Evolutionary conservation across 1,284 basidiomycete species (phyloP).

Genomic region (Leccinum fallax): DNA sequence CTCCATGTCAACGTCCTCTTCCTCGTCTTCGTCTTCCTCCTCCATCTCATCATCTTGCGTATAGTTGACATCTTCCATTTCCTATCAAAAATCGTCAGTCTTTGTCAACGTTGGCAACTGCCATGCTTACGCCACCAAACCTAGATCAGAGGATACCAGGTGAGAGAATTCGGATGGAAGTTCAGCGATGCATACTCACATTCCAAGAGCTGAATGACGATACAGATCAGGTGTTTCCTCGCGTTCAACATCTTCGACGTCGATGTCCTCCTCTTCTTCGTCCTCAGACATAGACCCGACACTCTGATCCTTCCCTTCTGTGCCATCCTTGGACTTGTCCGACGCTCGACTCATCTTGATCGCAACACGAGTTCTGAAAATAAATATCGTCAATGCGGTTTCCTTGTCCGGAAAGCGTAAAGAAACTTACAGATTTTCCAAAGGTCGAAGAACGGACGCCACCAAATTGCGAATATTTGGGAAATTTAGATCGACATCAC

Average conservation of each 20-base stretch:
- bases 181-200: conserved; percentile 55
- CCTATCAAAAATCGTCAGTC: conserved; percentile 45
- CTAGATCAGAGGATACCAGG: conserved; percentile 35
- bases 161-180: conserved; percentile 1
- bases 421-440: conserved; percentile 82
- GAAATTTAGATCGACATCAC: conserved; percentile 95
- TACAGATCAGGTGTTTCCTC: conserved; percentile 94
- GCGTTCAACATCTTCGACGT: conserved; percentile 46
- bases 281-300: conserved; percentile 64
- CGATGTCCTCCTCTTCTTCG: conserved; percentile 62
- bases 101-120: not conserved
- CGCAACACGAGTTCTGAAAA: conserved; percentile 83
- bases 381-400: conserved; percentile 7
- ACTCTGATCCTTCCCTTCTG: conserved; percentile 54
- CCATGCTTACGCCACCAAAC: conserved; percentile 74
- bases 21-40: conserved; percentile 78
- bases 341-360: conserved; percentile 94
- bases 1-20: conserved; percentile 87
- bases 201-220: conserved; percentile 94
- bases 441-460: conserved; percentile 82
- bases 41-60: conserved; percentile 78
- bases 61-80: conserved; percentile 79
- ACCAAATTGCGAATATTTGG: conserved; percentile 89
- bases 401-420: not conserved
- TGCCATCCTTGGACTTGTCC: conserved; percentile 66